These are phyloP conservation scores for Gypsophila paniculata DNA, from an alignment of 179 eudicot genomes.

Conservation along the genomic window DNA sequence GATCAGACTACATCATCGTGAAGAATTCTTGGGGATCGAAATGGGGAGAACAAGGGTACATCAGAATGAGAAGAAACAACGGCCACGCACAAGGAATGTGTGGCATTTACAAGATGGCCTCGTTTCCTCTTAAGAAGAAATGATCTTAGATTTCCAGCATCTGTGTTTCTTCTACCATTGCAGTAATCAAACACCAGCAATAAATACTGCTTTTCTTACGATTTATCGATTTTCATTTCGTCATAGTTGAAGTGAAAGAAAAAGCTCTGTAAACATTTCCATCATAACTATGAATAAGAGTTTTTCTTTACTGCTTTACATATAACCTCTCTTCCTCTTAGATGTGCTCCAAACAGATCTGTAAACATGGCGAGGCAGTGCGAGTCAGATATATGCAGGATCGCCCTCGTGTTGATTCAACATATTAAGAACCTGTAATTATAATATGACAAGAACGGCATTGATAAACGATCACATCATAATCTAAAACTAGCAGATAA, in stretches of 20 bases:
- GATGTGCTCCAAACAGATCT: not conserved
- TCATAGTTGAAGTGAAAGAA: not conserved
- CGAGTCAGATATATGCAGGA: too few species aligned
- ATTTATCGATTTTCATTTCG: not conserved
- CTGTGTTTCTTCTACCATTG: conserved; percentile 7
- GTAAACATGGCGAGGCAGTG: too few species aligned
- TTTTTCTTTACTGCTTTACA: too few species aligned
- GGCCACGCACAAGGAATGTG: conserved; percentile 51
- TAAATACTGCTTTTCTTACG: not conserved
- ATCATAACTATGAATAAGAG: conserved; percentile 4
- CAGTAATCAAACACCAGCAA: conserved; percentile 22
- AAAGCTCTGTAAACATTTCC: conserved; percentile 13
- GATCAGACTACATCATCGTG: conserved; percentile 49
- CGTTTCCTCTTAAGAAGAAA: conserved; percentile 55
- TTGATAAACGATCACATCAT: too few species aligned
- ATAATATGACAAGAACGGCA: too few species aligned
- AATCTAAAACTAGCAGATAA: too few species aligned
- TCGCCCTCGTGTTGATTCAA: too few species aligned
- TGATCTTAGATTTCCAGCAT: conserved; percentile 22
- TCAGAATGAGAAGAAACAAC: conserved; percentile 60
- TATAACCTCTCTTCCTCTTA: not conserved
- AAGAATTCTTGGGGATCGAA: conserved; percentile 69
- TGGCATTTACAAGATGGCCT: conserved; percentile 70
- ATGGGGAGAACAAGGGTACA: conserved; percentile 75
- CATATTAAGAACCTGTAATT: too few species aligned